Percentiles rank a stretch among this genome's conserved stretches.
phyloP scores from a whole-genome alignment of 768 basidiomycete species.

The Boletus tylopilopsis region DNA sequence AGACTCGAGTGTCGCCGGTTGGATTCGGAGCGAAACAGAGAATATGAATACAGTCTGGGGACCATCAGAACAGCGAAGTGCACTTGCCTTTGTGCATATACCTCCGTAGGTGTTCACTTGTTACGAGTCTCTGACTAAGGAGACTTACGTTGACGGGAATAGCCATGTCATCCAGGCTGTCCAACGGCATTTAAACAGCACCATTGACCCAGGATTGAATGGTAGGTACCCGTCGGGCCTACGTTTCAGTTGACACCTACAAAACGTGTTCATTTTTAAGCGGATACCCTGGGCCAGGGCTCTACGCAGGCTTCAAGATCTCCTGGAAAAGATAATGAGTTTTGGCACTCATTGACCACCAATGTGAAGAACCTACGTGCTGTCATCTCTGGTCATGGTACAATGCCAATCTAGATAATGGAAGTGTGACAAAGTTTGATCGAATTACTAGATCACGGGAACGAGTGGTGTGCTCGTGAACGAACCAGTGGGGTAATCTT shows the following conservation, averaged over 20 bases:
- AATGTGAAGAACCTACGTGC: slow-evolving; percentile 65
- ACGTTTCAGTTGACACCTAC: background rate
- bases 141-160: background rate
- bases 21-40: slow-evolving; percentile 53
- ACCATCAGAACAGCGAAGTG: slow-evolving; percentile 45
- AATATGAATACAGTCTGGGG: slow-evolving; percentile 61
- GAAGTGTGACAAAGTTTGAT: background rate
- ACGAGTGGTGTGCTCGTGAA: slow-evolving; percentile 77
- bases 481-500: slow-evolving; percentile 59
- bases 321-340: slow-evolving; percentile 49
- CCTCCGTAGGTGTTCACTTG: slow-evolving; percentile 52
- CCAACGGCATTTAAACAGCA: slow-evolving; percentile 35
- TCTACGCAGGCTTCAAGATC: slow-evolving; percentile 56
- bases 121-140: too few relatives aligned
- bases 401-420: slow-evolving; percentile 3
- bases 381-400: slow-evolving; percentile 70
- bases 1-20: slow-evolving; percentile 54
- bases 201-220: slow-evolving; percentile 40
- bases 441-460: slow-evolving; percentile 56
- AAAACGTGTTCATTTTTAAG: slow-evolving; percentile 30
- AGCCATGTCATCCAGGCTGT: slow-evolving; percentile 32
- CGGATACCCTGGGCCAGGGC: slow-evolving; percentile 48
- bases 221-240: slow-evolving; percentile 23
- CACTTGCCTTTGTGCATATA: slow-evolving; percentile 72
- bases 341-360: slow-evolving; percentile 57